Evolutionary conservation across 495 filamentous ascomycete genomes (phyloP).

Genomic region (Neurospora sp.): DNA sequence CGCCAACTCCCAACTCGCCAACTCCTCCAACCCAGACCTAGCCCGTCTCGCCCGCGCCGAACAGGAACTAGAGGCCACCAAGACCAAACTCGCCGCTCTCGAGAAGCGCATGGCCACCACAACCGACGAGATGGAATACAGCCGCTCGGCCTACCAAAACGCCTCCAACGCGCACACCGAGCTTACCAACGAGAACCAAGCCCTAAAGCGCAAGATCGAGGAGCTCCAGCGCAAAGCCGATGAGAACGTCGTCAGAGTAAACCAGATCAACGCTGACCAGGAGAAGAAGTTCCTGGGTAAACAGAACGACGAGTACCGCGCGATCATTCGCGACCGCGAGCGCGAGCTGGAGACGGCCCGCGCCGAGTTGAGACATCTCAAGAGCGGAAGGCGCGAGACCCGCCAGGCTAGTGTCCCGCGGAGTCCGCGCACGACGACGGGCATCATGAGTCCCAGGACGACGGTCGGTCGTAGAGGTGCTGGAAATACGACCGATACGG

Average conservation of each 20-base stretch:
- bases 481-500: conserved; percentile 7
- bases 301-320: conserved; percentile 44
- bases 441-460: conserved; percentile 33
- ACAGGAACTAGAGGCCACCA: conserved; percentile 24
- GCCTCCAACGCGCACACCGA: conserved; percentile 47
- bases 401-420: conserved; percentile 39
- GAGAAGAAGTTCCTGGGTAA: conserved; percentile 17
- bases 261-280: conserved; percentile 39
- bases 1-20: conserved; percentile 35
- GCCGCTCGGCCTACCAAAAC: conserved; percentile 51
- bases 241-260: conserved; percentile 41
- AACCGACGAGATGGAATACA: conserved; percentile 46
- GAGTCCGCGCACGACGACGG: conserved; percentile 30
- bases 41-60: conserved; percentile 37
- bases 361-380: conserved; percentile 28
- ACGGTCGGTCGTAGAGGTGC: conserved; percentile 5
- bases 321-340: conserved; percentile 48
- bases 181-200: conserved; percentile 38
- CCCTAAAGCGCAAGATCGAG: conserved; percentile 38
- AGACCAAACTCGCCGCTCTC: conserved; percentile 20
- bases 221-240: conserved; percentile 39
- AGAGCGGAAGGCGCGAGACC: conserved; percentile 42
- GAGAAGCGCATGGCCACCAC: conserved; percentile 36
- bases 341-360: conserved; percentile 39
- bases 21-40: conserved; percentile 37